Conservation (phyloP, 768 basidiomycete species). For the Hemileccinum rubropunctum region DNA sequence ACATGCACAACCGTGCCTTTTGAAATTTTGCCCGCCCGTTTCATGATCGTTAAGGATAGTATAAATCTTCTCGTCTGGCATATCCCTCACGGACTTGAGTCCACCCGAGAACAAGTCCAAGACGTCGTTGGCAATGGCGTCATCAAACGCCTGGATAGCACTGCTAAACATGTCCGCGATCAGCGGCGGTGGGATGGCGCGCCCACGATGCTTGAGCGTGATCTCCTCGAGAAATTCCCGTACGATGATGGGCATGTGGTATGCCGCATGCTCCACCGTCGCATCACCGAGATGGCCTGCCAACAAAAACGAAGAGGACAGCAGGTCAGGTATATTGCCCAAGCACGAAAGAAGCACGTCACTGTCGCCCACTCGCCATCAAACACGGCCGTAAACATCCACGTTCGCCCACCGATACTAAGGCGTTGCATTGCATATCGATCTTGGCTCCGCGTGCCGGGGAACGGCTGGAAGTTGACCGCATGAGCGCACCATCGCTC, state of each 20-base stretch:
- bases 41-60: conserved; percentile 63
- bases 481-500: conserved; percentile 50
- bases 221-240: conserved; percentile 53
- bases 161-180: conserved; percentile 57
- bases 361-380: conserved; percentile 48
- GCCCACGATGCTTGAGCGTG: conserved; percentile 35
- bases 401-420: conserved; percentile 51
- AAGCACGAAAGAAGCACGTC: background rate
- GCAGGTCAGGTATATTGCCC: background rate
- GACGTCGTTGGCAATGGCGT: conserved; percentile 66
- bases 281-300: conserved; percentile 67
- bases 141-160: conserved; percentile 60
- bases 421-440: conserved; percentile 59
- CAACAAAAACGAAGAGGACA: conserved; percentile 1
- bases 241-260: conserved; percentile 66
- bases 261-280: conserved; percentile 65
- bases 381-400: conserved; percentile 70
- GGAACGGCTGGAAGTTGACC: conserved; percentile 67
- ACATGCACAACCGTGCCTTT: conserved; percentile 72
- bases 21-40: conserved; percentile 55
- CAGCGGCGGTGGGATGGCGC: conserved; percentile 42
- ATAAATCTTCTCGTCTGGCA: conserved; percentile 56
- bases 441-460: conserved; percentile 55
- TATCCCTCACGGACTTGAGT: conserved; percentile 44
- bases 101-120: conserved; percentile 59